These are phyloP conservation scores for Trichoderma guizhouense DNA, from an alignment of 2,329 filamentous ascomycete species.

Conservation along the genomic window DNA sequence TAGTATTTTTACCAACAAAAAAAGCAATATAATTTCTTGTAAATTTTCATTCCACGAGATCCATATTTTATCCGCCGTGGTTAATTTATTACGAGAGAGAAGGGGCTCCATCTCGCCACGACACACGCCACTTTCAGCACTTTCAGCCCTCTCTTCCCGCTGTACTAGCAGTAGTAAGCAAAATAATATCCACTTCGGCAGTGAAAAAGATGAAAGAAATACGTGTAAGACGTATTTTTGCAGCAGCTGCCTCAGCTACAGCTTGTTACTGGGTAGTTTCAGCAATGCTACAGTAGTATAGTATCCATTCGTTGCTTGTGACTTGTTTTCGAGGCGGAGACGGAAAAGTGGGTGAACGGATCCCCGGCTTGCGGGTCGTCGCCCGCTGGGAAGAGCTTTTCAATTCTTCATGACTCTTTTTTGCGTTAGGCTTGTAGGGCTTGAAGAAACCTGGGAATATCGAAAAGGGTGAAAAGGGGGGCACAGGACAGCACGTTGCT, in stretches of 20 bases:
- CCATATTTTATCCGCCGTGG: background rate
- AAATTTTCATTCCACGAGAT: background rate
- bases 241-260: background rate
- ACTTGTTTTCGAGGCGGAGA: background rate
- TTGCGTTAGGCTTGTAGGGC: background rate
- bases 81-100: background rate
- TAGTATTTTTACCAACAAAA: background rate
- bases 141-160: background rate
- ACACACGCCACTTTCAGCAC: background rate
- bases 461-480: background rate
- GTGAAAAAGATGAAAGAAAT: background rate
- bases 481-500: background rate
- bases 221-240: too few relatives aligned
- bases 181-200: background rate
- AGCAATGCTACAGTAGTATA: background rate
- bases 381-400: background rate
- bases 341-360: background rate
- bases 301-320: background rate
- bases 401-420: background rate
- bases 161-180: too few relatives aligned
- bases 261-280: background rate
- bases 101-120: background rate
- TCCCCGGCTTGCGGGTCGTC: constrained; percentile 1
- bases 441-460: background rate
- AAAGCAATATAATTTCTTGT: background rate